Conservation (phyloP, 2,329 filamentous ascomycete genomes). For the Microsporum canis region DNA sequence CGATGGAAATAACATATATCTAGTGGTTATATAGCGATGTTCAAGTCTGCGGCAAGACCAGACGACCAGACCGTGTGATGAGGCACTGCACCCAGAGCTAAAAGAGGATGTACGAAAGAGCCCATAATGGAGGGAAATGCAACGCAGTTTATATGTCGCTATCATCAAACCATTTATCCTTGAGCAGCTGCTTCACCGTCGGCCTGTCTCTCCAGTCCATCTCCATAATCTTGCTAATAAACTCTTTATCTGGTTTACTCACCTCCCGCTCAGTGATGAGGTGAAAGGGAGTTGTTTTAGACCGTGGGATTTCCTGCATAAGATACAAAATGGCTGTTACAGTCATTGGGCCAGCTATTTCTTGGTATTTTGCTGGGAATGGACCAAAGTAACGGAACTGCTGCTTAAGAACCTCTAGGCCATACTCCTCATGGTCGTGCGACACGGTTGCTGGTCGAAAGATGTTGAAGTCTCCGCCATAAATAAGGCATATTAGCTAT, state of each 20-base stretch:
- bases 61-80: no score
- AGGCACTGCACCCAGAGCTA: no score
- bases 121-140: no score
- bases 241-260: constrained; percentile 23
- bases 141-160: background rate
- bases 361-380: constrained; percentile 12
- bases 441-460: constrained; percentile 2
- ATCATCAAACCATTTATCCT: background rate
- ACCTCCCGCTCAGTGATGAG: constrained; percentile 20
- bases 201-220: constrained; percentile 35
- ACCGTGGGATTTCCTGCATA: constrained; percentile 12
- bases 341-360: constrained; percentile 12
- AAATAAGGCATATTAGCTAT: constrained; percentile 8
- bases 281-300: constrained; percentile 20
- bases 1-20: no score
- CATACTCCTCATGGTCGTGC: constrained; percentile 8
- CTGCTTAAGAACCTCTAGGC: constrained; percentile 5
- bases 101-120: no score
- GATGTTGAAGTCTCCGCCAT: constrained; percentile 8
- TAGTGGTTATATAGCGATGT: no score
- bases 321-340: constrained; percentile 8
- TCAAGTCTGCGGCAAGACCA: no score
- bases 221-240: constrained; percentile 35
- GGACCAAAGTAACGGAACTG: constrained; percentile 8
- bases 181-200: constrained; percentile 20